A percentile compares a stretch with the other conserved stretches of the same genome.
phyloP scores from a whole-genome alignment of 768 basidiomycete species.

The Amanita rubescens region DNA sequence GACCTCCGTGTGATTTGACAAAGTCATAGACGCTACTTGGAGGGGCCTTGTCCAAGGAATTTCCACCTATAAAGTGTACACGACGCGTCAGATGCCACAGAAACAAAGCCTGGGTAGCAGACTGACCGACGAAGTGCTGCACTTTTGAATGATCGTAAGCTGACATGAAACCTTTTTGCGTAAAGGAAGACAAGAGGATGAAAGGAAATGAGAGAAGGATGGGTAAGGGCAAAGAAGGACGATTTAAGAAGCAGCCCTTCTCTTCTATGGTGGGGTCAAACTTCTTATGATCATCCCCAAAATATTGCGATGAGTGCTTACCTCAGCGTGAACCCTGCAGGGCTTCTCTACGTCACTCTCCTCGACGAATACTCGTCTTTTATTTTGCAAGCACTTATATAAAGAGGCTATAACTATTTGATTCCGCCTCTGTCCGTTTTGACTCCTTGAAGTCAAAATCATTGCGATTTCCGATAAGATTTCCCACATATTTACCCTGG shows the following conservation, averaged over 20 bases:
- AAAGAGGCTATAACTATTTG: not conserved
- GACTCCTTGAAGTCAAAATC: not conserved
- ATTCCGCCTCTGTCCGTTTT: not conserved
- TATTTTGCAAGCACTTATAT: not conserved
- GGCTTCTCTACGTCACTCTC: not conserved
- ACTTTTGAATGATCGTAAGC: constrained; percentile 48
- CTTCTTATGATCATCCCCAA: constrained; percentile 38
- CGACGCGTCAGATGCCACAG: constrained; percentile 9
- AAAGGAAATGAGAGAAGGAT: constrained; percentile 16
- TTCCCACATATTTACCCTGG: not conserved
- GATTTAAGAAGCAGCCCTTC: constrained; percentile 7
- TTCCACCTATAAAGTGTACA: constrained; percentile 62
- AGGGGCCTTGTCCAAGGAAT: constrained; percentile 80
- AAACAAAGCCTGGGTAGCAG: constrained; percentile 6
- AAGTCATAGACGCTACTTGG: constrained; percentile 82
- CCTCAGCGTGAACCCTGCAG: constrained; percentile 16
- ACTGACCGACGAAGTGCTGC: constrained; percentile 45
- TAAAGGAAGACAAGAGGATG: constrained; percentile 10
- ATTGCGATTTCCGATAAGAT: not conserved
- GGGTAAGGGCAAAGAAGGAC: constrained; percentile 8
- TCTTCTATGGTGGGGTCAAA: constrained; percentile 31
- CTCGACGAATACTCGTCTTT: constrained; percentile 21
- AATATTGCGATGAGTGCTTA: constrained; percentile 29
- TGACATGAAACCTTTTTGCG: constrained; percentile 31
- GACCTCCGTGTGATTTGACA: constrained; percentile 85